These are phyloP conservation scores for Lyophyllum semitale DNA, from an alignment of 768 basidiomycete species.

Conservation along the genomic window DNA sequence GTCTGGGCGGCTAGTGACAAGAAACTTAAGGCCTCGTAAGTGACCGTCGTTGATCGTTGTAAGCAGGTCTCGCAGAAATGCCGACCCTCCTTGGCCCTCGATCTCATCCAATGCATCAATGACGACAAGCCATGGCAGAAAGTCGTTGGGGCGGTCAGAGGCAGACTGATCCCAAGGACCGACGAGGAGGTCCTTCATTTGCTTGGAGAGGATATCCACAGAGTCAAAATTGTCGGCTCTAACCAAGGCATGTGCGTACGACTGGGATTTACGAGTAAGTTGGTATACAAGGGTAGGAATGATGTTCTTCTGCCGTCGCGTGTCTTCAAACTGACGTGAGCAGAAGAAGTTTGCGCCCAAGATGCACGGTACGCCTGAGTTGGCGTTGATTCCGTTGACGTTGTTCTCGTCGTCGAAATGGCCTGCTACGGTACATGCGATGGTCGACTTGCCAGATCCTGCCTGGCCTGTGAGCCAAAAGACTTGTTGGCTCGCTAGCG, in stretches of 20 bases:
- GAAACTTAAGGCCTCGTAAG: too few species aligned
- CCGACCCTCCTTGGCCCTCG: too few species aligned
- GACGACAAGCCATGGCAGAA: too few species aligned
- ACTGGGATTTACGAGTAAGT: neutral
- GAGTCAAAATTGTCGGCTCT: neutral
- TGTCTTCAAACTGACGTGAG: conserved; percentile 28
- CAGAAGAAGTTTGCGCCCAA: conserved; percentile 29
- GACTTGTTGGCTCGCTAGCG: conserved; percentile 11
- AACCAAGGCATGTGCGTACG: neutral
- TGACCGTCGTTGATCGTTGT: too few species aligned
- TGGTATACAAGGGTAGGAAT: conserved; percentile 19
- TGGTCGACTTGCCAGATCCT: too few species aligned
- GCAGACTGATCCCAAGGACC: too few species aligned
- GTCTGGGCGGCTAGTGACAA: too few species aligned
- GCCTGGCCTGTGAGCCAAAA: conserved; percentile 7
- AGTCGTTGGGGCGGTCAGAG: too few species aligned
- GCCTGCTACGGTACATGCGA: too few species aligned
- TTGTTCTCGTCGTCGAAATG: conserved; percentile 20
- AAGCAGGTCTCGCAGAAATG: too few species aligned
- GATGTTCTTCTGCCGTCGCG: conserved; percentile 12
- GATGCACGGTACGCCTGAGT: conserved; percentile 4
- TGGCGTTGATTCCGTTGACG: conserved; percentile 9
- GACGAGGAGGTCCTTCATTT: neutral
- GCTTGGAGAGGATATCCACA: neutral
- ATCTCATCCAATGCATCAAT: too few species aligned